Evolutionary conservation across 1,139 yeast genomes (phyloP).

Genomic region (Arxiozyma heterogenica): DNA sequence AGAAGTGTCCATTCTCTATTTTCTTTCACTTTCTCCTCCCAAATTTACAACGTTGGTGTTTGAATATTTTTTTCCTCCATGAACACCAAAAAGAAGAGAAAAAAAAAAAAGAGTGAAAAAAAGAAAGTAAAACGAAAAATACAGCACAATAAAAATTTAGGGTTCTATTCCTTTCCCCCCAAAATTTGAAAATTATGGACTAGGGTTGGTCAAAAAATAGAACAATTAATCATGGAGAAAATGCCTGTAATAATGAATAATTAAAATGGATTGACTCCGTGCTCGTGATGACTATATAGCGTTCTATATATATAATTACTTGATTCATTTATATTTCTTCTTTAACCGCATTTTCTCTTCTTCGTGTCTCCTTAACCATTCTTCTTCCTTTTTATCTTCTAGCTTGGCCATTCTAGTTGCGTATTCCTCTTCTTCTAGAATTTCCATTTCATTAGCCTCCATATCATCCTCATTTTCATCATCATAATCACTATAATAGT

Average conservation of each 20-base stretch:
- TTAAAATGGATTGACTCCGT: too few species aligned
- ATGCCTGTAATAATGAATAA: too few species aligned
- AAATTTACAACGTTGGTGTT: too few species aligned
- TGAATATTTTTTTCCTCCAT: too few species aligned
- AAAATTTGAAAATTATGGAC: too few species aligned
- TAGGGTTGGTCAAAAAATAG: neutral
- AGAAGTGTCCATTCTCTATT: too few species aligned
- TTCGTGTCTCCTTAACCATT: slow-evolving; percentile 44
- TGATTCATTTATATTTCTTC: slow-evolving; percentile 4
- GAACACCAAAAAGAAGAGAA: neutral
- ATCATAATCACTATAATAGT: slow-evolving; percentile 37
- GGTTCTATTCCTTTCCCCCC: neutral
- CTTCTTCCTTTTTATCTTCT: slow-evolving; percentile 60
- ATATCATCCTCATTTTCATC: slow-evolving; percentile 59
- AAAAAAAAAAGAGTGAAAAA: too few species aligned
- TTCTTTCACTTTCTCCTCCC: too few species aligned
- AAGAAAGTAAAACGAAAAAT: too few species aligned
- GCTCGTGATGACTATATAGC: neutral
- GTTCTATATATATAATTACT: too few species aligned
- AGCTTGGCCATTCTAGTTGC: slow-evolving; percentile 52
- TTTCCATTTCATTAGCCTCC: slow-evolving; percentile 92
- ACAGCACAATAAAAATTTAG: neutral
- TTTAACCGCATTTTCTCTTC: slow-evolving; percentile 33
- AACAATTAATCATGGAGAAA: neutral
- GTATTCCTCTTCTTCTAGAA: slow-evolving; percentile 66